A percentile compares a stretch with the other conserved stretches of the same genome.
Evolutionary conservation across 2,329 filamentous ascomycete species (phyloP).

Genomic region (Fusarium sp.): DNA sequence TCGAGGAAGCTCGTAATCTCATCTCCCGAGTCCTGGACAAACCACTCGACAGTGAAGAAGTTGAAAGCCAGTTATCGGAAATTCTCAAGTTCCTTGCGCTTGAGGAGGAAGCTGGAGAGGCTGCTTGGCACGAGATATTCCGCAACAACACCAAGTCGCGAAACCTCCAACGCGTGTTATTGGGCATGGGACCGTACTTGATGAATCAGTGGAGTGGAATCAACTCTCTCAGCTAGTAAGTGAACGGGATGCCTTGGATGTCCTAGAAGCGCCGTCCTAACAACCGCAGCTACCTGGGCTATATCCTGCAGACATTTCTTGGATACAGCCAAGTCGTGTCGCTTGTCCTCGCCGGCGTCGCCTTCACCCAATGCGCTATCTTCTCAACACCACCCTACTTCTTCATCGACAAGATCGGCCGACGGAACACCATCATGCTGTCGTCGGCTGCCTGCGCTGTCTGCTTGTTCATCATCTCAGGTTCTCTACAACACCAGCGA

Average conservation of each 20-base stretch:
- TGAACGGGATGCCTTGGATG: too few species aligned
- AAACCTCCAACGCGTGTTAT: conserved; percentile 2
- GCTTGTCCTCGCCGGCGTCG: conserved; percentile 8
- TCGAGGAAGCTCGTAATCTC: conserved; percentile 2
- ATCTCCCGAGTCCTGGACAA: neutral
- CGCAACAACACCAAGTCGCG: conserved; percentile 11
- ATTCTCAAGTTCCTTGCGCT: conserved; percentile 7
- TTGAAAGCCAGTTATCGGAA: conserved; percentile 4
- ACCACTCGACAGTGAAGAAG: neutral
- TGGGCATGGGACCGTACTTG: neutral
- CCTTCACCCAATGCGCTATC: conserved; percentile 7
- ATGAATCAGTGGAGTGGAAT: conserved; percentile 1
- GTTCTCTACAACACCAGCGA: neutral
- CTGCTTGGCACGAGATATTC: conserved; percentile 8
- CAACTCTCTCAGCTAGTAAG: neutral
- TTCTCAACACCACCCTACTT: conserved; percentile 7
- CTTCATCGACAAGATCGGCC: conserved; percentile 11
- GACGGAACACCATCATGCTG: conserved; percentile 8
- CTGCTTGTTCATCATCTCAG: conserved; percentile 9
- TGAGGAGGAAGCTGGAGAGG: conserved; percentile 3
- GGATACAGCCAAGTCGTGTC: conserved; percentile 9
- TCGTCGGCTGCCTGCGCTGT: neutral
- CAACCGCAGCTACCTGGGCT: neutral
- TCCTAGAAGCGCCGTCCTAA: too few species aligned
- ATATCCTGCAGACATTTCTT: neutral